Evolutionary conservation across 176 grass and related monocot species (phyloP), one percentile per base, ranked within the genome.

Genomic region (Eremochloa ophiuroides): DNA sequence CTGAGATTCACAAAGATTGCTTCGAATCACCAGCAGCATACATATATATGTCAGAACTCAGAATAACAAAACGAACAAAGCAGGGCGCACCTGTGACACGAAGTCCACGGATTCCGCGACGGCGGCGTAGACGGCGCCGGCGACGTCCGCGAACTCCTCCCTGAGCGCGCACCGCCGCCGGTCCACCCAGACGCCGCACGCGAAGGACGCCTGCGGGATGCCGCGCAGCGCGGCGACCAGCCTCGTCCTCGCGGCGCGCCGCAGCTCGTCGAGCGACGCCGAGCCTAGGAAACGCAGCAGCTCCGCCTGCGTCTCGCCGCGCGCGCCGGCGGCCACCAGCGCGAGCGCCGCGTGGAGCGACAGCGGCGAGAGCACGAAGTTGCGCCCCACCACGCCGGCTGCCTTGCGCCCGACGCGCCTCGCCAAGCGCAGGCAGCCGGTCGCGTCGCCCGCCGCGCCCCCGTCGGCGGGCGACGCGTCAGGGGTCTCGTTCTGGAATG

Each of bases 101-200:
- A 69, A 80, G 78, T 80, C 78, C 4, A 56, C 68, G 41, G 39
- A 16, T 30, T 65, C 69, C 2, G 41, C 80, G 14, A 83, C 69
- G 20, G 80, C 69, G 22, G 22, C 80, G 56, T 82, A 82, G 41
- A 56, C 3, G 40, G 25, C 14, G 1, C 2, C 10, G 20, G 80
- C 41, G 69, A 6, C 6, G 8, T 22, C 58, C 58, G 0, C 18
- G 70, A 83, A 74, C 80, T 74, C 70, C 42, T n/a, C 41, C 30
- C 3, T 5, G 42, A 83, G 81, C n/a, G 3, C 8, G 15, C 10
- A 17, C 3, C 4, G 2, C 3, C 4, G 2, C 7, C 26, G 40
- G 83, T 30, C 11, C 2, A 73, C 76, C 84, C 84, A 85, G 43
- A 85, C 68, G 67, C 84, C 68, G 76, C 76, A 85, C 4, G 84